Evolutionary conservation across 176 grass and related monocot genomes (phyloP), one percentile per base, ranked within the genome.

Genomic region (Oryza meridionalis): DNA sequence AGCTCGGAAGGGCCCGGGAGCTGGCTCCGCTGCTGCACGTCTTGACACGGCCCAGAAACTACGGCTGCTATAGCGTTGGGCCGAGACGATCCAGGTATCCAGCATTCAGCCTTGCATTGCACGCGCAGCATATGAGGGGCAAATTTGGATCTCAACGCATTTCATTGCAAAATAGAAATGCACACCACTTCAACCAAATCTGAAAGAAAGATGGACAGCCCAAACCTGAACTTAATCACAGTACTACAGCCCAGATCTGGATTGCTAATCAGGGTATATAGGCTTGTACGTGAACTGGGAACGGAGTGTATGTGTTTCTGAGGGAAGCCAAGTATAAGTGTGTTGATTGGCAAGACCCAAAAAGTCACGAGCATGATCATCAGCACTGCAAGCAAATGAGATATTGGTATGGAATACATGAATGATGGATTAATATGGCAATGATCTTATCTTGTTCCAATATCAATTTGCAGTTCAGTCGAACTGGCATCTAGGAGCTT

Each of bases 391-490:
- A 69, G 7, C 8, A 7, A 1, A 65, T 13, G 58, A 43, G 4
- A 14, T 67, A 1, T 53, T 13, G 58, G 32, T 11, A 14, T 67
- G 6, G n/a, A 66, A 25, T 27, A 58, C 11, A 33, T 55, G 44
- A 65, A 77, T 24, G 58, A 22, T 33, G 14, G 58, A 78, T 38
- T 46, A 66, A 7, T 64, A 47, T 58, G 74, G 37, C 27, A 76
- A 67, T 40, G 13, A 37, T 4, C 38, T 40, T 40, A 8, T 73
- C 75, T 24, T 79, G 69, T 79, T 86, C n/a, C 16, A 79, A 74
- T 61, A 86, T 75, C 47, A 82, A 50, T 86, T 55, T 25, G 79
- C 79, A 83, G 74, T 73, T 47, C 11, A 11, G 35, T 73, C 35
- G 49, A 84, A 75, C 76, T 16, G 75, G 0, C 16, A 4, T 47